Percentiles rank a stretch among this genome's conserved stretches.
phyloP scores from a whole-genome alignment of 345 rosid species.

The Psidium guajava region DNA sequence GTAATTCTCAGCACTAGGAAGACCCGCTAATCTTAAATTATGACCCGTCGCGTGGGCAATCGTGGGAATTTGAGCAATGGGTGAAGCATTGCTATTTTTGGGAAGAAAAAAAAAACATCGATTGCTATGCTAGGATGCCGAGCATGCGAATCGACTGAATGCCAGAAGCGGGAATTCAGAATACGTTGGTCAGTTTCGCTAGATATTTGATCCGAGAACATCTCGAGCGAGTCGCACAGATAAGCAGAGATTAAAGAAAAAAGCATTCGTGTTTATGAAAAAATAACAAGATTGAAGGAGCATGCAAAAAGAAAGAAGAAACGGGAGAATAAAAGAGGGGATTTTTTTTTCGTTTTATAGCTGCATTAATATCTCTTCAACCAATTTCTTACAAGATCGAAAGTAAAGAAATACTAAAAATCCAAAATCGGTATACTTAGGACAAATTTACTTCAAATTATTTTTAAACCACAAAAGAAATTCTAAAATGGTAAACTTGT shows the following conservation, averaged over 20 bases:
- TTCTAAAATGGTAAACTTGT: too few relatives aligned
- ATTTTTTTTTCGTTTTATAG: neutral
- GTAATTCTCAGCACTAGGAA: neutral
- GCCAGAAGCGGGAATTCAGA: neutral
- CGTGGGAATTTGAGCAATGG: neutral
- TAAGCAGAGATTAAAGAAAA: neutral
- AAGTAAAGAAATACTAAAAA: neutral
- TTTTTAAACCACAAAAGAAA: too few relatives aligned
- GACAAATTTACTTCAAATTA: too few relatives aligned
- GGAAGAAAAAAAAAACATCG: neutral
- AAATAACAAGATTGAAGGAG: neutral
- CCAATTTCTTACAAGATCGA: neutral
- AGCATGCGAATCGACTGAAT: neutral
- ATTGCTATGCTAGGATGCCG: neutral
- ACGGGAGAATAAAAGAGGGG: neutral
- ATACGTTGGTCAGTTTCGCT: neutral
- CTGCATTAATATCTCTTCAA: neutral
- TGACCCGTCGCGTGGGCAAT: neutral
- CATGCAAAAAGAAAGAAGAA: too few relatives aligned
- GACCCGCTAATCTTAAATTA: neutral
- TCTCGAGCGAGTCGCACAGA: neutral
- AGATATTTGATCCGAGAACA: accelerated
- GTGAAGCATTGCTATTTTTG: too few relatives aligned
- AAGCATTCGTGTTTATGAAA: neutral
- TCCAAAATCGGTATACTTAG: neutral